Conservation (phyloP, 495 filamentous ascomycete species). For the Tuber magnatum region DNA sequence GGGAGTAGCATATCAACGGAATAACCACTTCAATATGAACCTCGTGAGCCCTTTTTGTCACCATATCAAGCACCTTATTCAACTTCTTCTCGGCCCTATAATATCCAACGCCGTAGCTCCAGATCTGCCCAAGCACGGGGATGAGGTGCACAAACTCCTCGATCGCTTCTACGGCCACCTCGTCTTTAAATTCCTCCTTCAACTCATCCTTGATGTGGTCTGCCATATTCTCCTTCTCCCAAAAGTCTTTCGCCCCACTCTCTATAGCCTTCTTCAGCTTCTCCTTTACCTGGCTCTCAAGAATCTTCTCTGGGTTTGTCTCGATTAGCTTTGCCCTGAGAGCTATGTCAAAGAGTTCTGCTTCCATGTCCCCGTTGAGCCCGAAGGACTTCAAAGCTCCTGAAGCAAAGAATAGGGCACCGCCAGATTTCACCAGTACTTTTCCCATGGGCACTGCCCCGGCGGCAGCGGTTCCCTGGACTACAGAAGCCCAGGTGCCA, state of each 20-base stretch:
- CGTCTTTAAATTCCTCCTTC: background rate
- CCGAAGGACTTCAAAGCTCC: constrained; percentile 1
- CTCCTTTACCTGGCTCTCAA: background rate
- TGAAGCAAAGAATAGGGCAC: background rate
- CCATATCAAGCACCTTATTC: background rate
- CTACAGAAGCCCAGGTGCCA: background rate
- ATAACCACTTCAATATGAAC: background rate
- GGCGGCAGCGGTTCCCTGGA: background rate
- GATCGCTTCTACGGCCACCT: background rate
- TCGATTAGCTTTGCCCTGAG: background rate
- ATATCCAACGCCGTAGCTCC: background rate
- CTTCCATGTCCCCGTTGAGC: background rate
- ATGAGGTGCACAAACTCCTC: background rate
- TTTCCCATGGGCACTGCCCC: background rate
- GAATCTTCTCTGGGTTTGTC: background rate
- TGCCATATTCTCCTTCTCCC: constrained; percentile 3
- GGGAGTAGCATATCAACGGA: background rate
- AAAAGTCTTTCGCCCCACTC: background rate
- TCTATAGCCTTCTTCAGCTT: background rate
- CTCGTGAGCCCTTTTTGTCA: background rate
- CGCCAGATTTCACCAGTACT: background rate
- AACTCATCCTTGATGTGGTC: constrained; percentile 1
- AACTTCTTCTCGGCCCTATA: background rate
- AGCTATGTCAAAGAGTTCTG: background rate
- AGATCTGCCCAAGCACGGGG: background rate